Evolutionary conservation across 1,284 basidiomycete species (phyloP).

Genomic region (Termitomyces sp.): DNA sequence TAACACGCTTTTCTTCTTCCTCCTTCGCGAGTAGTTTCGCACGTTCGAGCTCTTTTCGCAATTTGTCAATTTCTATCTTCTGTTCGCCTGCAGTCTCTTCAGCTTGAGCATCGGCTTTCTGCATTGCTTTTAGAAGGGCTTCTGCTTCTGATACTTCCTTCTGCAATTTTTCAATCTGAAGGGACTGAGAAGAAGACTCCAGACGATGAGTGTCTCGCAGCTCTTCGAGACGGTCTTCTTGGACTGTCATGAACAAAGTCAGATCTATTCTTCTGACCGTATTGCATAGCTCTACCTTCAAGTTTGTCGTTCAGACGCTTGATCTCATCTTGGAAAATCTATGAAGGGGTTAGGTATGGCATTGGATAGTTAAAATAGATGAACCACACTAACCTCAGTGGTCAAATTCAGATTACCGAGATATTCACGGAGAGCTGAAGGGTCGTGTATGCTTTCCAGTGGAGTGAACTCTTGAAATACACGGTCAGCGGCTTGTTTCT

Average conservation of each 20-base stretch:
- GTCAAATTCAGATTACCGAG: constrained; percentile 66
- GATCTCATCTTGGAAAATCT: constrained; percentile 73
- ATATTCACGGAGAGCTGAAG: constrained; percentile 67
- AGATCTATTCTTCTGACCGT: neutral
- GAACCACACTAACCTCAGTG: constrained; percentile 48
- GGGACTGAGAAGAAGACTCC: constrained; percentile 71
- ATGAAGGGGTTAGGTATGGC: neutral
- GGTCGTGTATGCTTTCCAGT: constrained; percentile 60
- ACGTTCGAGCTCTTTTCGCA: constrained; percentile 59
- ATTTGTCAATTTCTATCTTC: constrained; percentile 47
- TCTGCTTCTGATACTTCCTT: constrained; percentile 69
- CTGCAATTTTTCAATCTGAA: constrained; percentile 67
- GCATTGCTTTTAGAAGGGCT: constrained; percentile 54
- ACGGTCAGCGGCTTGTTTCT: constrained; percentile 65
- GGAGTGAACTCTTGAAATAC: constrained; percentile 73
- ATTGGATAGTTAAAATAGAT: neutral
- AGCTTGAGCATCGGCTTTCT: constrained; percentile 37
- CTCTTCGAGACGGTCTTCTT: constrained; percentile 81
- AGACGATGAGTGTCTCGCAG: constrained; percentile 76
- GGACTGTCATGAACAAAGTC: constrained; percentile 43
- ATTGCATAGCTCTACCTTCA: constrained; percentile 44
- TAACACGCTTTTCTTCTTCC: constrained; percentile 94
- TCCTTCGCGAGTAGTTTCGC: constrained; percentile 69
- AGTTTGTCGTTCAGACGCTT: constrained; percentile 68
- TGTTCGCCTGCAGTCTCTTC: constrained; percentile 46